These are phyloP conservation scores for Xylariales sp. DNA, from an alignment of 2,329 filamentous ascomycete genomes.

Conservation along the genomic window DNA sequence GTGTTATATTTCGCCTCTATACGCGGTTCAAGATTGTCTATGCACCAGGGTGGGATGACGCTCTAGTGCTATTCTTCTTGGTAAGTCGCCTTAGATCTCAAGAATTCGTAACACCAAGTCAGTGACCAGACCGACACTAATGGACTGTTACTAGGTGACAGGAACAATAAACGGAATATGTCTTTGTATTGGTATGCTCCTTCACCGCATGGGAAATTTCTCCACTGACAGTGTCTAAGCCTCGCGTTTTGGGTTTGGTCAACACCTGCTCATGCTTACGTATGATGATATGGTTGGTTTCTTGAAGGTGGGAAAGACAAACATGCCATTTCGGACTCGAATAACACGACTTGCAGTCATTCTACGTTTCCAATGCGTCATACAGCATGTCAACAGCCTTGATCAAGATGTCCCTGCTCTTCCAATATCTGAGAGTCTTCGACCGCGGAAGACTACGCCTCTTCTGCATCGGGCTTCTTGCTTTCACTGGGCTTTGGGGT, in stretches of 20 bases:
- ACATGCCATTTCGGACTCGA: no score
- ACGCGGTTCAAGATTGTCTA: constrained; percentile 5
- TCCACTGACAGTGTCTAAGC: no score
- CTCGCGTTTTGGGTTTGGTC: constrained; percentile 1
- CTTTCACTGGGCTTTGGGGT: constrained; percentile 24
- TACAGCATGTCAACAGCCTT: constrained; percentile 29
- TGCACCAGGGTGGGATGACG: constrained; percentile 8
- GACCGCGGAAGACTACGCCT: constrained; percentile 13
- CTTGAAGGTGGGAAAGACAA: no score
- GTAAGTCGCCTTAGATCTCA: no score
- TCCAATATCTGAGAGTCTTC: constrained; percentile 32
- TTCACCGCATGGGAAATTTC: no score
- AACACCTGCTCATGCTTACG: background rate
- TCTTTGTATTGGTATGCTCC: constrained; percentile 4
- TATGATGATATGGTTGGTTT: constrained; percentile 4
- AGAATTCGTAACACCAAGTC: no score
- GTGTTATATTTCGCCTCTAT: constrained; percentile 6
- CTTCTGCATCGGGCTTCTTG: constrained; percentile 22
- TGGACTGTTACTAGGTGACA: background rate
- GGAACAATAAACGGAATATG: constrained; percentile 5
- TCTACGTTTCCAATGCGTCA: constrained; percentile 27
- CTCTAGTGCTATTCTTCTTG: constrained; percentile 3
- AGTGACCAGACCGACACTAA: no score
- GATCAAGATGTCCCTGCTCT: constrained; percentile 31
- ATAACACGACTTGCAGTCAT: no score